phyloP scores from a whole-genome alignment of 306 rosid species.

The Casuarina equisetifolia region DNA sequence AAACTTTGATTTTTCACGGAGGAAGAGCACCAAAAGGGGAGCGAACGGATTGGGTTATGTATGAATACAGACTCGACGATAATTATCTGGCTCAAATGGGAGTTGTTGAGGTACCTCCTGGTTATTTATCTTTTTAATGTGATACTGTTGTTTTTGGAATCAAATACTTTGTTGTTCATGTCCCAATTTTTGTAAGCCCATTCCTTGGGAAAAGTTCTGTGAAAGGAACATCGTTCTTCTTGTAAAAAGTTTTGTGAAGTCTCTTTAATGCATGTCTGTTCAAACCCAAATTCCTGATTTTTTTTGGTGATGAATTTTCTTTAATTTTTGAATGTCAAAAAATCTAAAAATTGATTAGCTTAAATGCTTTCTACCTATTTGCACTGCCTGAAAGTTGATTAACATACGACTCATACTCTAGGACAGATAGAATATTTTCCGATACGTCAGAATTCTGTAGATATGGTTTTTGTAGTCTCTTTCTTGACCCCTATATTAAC shows the following conservation, averaged over 20 bases:
- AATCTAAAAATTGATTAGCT: neutral
- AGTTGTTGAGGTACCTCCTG: constrained; percentile 47
- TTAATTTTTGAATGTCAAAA: neutral
- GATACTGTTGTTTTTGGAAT: neutral
- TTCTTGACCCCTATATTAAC: neutral
- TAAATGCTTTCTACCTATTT: neutral
- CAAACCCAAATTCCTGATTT: neutral
- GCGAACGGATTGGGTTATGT: constrained; percentile 90
- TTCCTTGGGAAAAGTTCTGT: neutral
- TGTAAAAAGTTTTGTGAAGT: no score
- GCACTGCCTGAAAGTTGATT: neutral
- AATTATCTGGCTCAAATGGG: constrained; percentile 31
- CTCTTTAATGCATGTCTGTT: neutral
- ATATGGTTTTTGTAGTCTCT: neutral
- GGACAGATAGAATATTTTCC: neutral
- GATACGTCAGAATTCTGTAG: neutral
- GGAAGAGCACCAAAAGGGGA: constrained; percentile 64
- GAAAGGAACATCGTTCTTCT: no score
- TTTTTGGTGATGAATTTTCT: neutral
- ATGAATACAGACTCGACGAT: constrained; percentile 70
- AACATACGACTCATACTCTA: neutral
- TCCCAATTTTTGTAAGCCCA: neutral
- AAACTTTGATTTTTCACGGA: constrained; percentile 60
- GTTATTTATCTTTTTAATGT: neutral
- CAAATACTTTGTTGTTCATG: neutral